Conservation (phyloP, 495 filamentous ascomycete species). For the Xylaria nigripes region DNA sequence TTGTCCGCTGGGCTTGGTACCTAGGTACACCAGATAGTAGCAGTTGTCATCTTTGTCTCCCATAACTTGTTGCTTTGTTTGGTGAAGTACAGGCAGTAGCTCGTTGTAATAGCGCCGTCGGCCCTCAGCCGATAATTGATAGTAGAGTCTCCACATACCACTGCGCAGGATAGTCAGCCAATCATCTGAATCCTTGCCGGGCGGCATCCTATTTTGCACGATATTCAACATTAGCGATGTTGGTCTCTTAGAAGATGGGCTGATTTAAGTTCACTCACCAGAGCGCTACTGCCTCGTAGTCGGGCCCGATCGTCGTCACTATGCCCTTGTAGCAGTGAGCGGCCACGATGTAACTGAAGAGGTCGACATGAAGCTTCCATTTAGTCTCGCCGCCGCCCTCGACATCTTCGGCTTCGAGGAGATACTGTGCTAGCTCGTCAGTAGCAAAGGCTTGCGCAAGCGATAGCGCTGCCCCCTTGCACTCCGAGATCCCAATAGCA, state of each 20-base stretch:
- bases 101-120: slow-evolving; percentile 64
- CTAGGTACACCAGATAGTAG: slow-evolving; percentile 73
- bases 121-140: slow-evolving; percentile 61
- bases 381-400: slow-evolving; percentile 51
- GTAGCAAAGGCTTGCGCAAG: slow-evolving; percentile 69
- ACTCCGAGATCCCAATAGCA: slow-evolving; percentile 50
- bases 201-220: slow-evolving; percentile 55
- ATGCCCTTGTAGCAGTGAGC: slow-evolving; percentile 63
- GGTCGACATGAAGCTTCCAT: slow-evolving; percentile 65
- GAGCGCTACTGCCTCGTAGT: slow-evolving; percentile 67
- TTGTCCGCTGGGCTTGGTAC: slow-evolving; percentile 55
- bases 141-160: slow-evolving; percentile 65
- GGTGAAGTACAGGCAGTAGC: slow-evolving; percentile 66
- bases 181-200: slow-evolving; percentile 64
- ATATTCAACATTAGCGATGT: background rate
- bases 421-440: slow-evolving; percentile 65
- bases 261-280: slow-evolving; percentile 50
- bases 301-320: slow-evolving; percentile 60
- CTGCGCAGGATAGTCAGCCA: slow-evolving; percentile 59
- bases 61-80: slow-evolving; percentile 58
- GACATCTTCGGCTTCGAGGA: slow-evolving; percentile 58
- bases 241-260: slow-evolving; percentile 3
- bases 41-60: slow-evolving; percentile 55
- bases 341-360: slow-evolving; percentile 64
- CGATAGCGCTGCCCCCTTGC: slow-evolving; percentile 55